Conservation (phyloP, 2,329 filamentous ascomycete species). For the Catunica adiposa region DNA sequence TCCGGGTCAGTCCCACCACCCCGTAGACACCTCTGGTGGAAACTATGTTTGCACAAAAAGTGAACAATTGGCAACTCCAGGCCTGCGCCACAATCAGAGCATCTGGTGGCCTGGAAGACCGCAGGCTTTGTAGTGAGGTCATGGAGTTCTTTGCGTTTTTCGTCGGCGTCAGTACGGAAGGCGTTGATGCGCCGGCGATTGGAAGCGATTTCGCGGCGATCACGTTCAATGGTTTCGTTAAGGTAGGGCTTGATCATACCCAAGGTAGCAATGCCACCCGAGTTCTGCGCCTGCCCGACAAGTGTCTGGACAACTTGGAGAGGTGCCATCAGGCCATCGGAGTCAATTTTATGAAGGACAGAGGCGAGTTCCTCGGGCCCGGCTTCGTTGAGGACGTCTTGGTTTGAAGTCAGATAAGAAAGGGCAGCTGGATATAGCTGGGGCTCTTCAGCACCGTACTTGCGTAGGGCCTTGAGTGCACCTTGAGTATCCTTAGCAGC, state of each 20-base stretch:
- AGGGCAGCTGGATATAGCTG: slow-evolving; percentile 84
- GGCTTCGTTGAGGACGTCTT: slow-evolving; percentile 66
- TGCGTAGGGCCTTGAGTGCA: slow-evolving; percentile 73
- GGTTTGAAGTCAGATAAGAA: slow-evolving; percentile 80
- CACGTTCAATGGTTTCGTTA: slow-evolving; percentile 70
- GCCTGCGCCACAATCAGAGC: slow-evolving; percentile 59
- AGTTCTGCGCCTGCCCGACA: slow-evolving; percentile 34
- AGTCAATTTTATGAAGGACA: slow-evolving; percentile 73
- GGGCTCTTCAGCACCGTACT: slow-evolving; percentile 83
- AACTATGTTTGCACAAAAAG: slow-evolving; percentile 92
- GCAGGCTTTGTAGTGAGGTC: slow-evolving; percentile 65
- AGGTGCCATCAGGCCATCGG: slow-evolving; percentile 83
- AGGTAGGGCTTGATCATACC: slow-evolving; percentile 93
- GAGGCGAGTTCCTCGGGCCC: slow-evolving; percentile 64
- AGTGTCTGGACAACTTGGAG: slow-evolving; percentile 92
- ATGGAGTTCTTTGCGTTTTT: slow-evolving; percentile 61
- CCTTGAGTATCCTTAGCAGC: slow-evolving; percentile 80
- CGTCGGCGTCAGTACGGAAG: slow-evolving; percentile 68
- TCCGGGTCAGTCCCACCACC: slow-evolving; percentile 33
- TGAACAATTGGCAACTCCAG: slow-evolving; percentile 84
- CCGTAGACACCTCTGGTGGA: slow-evolving; percentile 75
- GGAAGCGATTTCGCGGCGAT: slow-evolving; percentile 64
- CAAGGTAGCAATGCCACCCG: slow-evolving; percentile 68
- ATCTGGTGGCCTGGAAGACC: slow-evolving; percentile 81
- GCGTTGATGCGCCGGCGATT: slow-evolving; percentile 71